Evolutionary conservation across 225 moss, liverwort and hornwort species (phyloP), one percentile per base, ranked within the genome.

Genomic region (Sphagnum tenellum): DNA sequence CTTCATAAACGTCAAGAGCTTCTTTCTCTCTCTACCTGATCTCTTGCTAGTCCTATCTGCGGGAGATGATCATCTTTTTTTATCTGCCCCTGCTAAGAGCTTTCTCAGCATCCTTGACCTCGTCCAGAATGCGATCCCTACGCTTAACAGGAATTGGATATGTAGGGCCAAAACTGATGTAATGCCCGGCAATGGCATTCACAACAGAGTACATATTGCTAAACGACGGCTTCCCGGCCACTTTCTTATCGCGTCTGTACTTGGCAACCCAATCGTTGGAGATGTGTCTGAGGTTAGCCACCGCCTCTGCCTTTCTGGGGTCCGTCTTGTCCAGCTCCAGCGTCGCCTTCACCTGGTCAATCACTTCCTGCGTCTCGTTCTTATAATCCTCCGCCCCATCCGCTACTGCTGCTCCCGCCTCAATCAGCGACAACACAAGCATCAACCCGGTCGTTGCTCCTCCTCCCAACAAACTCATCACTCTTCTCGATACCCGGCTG

Each of bases 211-310:
- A 98, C 83, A 92, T 92, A 73, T 98, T 90, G 76, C 96, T 98
- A 74, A 92, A 98, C 4, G 92, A 92, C 47, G 88, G 85, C 76
- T 73, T 92, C 44, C 92, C 96, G 4, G 92, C 89, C 64, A 98
- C 82, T 56, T 75, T 81, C 73, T 92, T 92, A 71, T 85, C 79
- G 46, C 90, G 86, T 12, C 92, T 83, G 63, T 92, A 98, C 72
- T 92, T 92, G 62, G 92, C 96, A 44, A 98, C 92, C 96, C 96
- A 98, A 5, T 85, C 90, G 72, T 92, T 98, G n/a, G 90, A 90
- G n/a, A 78, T 69, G 78, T 85, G 86, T 63, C 92, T 78, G 74
- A 98, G 61, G 50, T 70, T 77, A 8, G 89, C 88, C 70, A 98
- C 96, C 5, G 92, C 92, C 14, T 76, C 85, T 5, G 86, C 76